Base-by-base conservation (phyloP, 768 basidiomycete species). In the Podaxis sp. region DNA sequence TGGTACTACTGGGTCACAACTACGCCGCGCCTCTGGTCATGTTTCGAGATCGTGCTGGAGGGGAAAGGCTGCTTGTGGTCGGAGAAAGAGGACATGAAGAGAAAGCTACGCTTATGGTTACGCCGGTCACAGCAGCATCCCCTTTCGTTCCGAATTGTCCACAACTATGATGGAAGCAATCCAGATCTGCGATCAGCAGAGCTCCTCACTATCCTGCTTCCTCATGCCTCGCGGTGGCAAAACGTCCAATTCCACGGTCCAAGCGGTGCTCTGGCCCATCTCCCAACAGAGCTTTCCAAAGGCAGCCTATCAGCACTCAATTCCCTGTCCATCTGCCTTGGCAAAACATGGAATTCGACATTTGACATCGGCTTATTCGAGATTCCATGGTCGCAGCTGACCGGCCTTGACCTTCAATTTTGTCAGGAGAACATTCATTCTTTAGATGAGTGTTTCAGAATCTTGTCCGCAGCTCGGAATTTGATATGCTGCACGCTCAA, bases 21-120 rank as follows among this genome's bases (percentile, higher is more conserved):
- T 6, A 79, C 78, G 0, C 80, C 84, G 8, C 74, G 72, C 57
- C 69, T 85, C 26, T 85, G 84, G 84, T 76, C 79, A 13, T 75
- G 78, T 0, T 79, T 85, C 59, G 69, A 74, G 59, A 65, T 82
- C 63, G 46, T 57, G 36, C 17, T 57, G 9, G 70, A 76, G 22
- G 64, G 77, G 33, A 57, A 65, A 39, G 69, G 66, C 59, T 68
- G 65, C 24, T 65, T 61, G 36, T 53, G 58, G 26, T 61, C 67
- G 3, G 66, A 79, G 69, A 57, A 70, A 28, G 54, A 49, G n/a
- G 48, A 39, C 33, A 57, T 42, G 22, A 57, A 13, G 61, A 49
- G 26, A 42, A 49, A 40, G 17, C 24, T 63, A 56, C 19, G 26
- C 11, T 54, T 70, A 6, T 83, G 80, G 79, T 67, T 83, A 53